phyloP scores from a whole-genome alignment of 148 eudicot species.

The Nepenthes mirabilis region DNA sequence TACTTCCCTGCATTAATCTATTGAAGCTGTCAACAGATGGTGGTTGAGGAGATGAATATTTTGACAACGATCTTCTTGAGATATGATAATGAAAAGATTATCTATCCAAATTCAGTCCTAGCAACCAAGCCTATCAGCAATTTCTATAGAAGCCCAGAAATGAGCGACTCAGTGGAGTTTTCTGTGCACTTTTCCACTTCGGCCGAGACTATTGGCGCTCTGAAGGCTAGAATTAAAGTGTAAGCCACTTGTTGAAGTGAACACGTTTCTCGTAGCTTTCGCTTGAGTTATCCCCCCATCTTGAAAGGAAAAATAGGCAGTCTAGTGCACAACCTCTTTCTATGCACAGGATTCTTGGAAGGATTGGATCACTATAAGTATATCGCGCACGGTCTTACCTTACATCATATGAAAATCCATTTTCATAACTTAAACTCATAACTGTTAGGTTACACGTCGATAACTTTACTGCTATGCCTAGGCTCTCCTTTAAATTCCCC shows the following conservation, averaged over 20 bases:
- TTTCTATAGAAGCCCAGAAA: constrained; percentile 28
- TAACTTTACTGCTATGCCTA: too few species aligned
- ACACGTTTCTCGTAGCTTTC: neutral
- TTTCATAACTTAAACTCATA: too few species aligned
- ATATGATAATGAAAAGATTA: constrained; percentile 16
- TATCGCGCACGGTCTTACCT: too few species aligned
- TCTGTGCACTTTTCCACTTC: constrained; percentile 20
- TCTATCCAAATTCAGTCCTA: constrained; percentile 20
- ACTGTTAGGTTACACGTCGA: too few species aligned
- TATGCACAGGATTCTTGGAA: too few species aligned
- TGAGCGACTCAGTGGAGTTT: constrained; percentile 23
- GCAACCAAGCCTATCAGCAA: constrained; percentile 24
- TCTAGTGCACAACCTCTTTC: too few species aligned
- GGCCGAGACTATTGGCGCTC: constrained; percentile 13
- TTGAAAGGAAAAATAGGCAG: too few species aligned
- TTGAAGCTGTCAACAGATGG: constrained; percentile 11
- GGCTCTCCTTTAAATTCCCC: too few species aligned
- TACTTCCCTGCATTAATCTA: neutral
- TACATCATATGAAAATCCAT: too few species aligned
- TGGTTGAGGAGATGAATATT: constrained; percentile 36
- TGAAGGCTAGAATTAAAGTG: constrained; percentile 23
- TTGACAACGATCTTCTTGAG: constrained; percentile 12
- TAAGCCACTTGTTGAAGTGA: constrained; percentile 2
- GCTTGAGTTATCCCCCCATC: too few species aligned
- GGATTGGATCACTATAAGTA: too few species aligned